Conservation (phyloP, 2,329 filamentous ascomycete species). For the Cordyceps cicadae region DNA sequence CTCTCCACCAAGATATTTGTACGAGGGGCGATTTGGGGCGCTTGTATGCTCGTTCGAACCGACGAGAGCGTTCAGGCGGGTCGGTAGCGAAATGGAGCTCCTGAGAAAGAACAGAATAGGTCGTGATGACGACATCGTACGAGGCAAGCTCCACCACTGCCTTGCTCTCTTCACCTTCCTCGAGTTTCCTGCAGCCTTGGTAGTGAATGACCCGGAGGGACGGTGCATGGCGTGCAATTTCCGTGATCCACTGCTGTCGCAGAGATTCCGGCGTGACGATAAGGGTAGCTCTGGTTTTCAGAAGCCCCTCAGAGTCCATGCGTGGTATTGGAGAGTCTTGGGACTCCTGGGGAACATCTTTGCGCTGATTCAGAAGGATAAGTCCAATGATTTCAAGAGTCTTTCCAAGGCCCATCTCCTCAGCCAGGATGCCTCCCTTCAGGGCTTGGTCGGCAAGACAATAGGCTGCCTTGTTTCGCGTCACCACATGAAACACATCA, state of each 20-base stretch:
- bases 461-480: constrained; percentile 40
- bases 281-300: constrained; percentile 46
- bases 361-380: constrained; percentile 53
- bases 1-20: constrained; percentile 79
- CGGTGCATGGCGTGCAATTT: constrained; percentile 52
- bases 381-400: constrained; percentile 68
- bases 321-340: constrained; percentile 3
- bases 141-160: constrained; percentile 37
- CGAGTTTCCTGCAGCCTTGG: constrained; percentile 35
- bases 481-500: constrained; percentile 52
- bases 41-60: constrained; percentile 58
- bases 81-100: constrained; percentile 72
- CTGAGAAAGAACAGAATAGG: constrained; percentile 61
- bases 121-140: constrained; percentile 55
- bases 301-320: constrained; percentile 24
- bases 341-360: constrained; percentile 12
- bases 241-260: constrained; percentile 52
- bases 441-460: constrained; percentile 31
- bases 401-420: constrained; percentile 80
- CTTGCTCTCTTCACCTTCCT: constrained; percentile 28
- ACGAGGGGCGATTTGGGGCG: constrained; percentile 67
- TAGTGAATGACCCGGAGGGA: constrained; percentile 48
- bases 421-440: constrained; percentile 60
- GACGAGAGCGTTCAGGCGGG: constrained; percentile 58
- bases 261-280: constrained; percentile 53